Evolutionary conservation across 192 early-diverging fungal species (phyloP), one percentile per base, ranked within the genome.

Genomic region (Coemansia sp.): DNA sequence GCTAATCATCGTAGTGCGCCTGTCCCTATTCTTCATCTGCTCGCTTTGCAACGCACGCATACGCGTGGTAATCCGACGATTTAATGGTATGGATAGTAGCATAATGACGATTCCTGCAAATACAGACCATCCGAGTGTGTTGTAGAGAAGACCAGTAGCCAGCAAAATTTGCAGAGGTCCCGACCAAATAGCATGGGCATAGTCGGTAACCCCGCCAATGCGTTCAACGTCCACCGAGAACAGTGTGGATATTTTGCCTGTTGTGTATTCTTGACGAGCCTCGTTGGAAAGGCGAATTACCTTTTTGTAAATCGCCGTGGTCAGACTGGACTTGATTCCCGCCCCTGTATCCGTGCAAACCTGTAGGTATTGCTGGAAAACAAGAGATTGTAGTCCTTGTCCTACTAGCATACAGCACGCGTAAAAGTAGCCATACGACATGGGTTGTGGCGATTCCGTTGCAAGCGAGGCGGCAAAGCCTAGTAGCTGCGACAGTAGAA

Each of bases 291-390:
- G 87, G 2, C 79, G 49, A 32, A 98, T 84, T 8, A 92, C 84
- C 75, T 97, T 98, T 46, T 86, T 84, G 75, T 96, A 98, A 33
- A 98, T 90, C 39, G 92, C 89, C 0, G 94, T 88, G 35, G 91
- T 88, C 26, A 94, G 72, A 32, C 90, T 90, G 3, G 92, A 86
- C 39, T 87, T 86, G 37, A 89, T 75, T 58, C 88, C 87, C 89
- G 92, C 92, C 35, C 91, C 91, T 5, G 88, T 89, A 32, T 86
- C 69, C 67, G 91, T 86, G 64, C 90, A 91, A 23, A 88, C 75
- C 64, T 96, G 93, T 71, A 94, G 93, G 78, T 96, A 95, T 68
- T 95, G 95, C 70, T 96, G 94, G 37, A 95, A 80, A 13, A 95
- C 78, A 53, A 90, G 75, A 4, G 95, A 92, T 77, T 96, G 93